Evolutionary conservation across 305 asterid genomes (phyloP).

Genomic region (Fraxinus sp.): DNA sequence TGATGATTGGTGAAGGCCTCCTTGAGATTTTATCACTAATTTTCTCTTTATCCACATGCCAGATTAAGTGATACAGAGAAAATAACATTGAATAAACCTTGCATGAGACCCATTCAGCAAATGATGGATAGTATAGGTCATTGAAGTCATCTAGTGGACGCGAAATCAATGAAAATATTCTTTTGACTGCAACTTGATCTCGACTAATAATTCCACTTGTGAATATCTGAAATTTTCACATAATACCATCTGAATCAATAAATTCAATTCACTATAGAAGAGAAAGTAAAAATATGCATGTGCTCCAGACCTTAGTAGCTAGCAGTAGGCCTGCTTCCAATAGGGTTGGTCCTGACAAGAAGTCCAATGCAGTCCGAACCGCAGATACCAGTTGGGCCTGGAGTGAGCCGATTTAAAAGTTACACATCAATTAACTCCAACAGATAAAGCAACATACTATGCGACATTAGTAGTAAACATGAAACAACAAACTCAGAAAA

Average conservation of each 20-base stretch:
- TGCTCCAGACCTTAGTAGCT: conserved; percentile 75
- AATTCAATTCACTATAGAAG: conserved; percentile 24
- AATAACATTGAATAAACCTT: conserved; percentile 55
- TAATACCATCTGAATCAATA: conserved; percentile 33
- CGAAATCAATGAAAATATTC: conserved; percentile 93
- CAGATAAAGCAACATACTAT: conserved; percentile 13
- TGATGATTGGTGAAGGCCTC: conserved; percentile 14
- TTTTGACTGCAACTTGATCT: conserved; percentile 91
- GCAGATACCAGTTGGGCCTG: conserved; percentile 98
- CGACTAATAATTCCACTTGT: conserved; percentile 93
- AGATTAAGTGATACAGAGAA: conserved; percentile 25
- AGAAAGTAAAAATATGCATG: conserved; percentile 19
- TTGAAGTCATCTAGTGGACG: conserved; percentile 91
- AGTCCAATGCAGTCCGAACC: conserved; percentile 92
- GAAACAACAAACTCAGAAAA: conserved; percentile 2
- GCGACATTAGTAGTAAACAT: conserved; percentile 14
- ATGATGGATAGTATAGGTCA: conserved; percentile 90
- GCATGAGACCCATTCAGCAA: conserved; percentile 99
- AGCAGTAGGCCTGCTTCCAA: conserved; percentile 95
- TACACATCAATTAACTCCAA: conserved; percentile 18
- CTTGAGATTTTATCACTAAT: conserved; percentile 13
- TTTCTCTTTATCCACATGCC: conserved; percentile 17
- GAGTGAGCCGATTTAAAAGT: conserved; percentile 22
- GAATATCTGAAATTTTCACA: conserved; percentile 67
- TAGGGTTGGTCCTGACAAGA: conserved; percentile 76